These are phyloP conservation scores for Phytophthora hibernalis DNA, from an alignment of 352 stramenopile genomes.

Conservation along the genomic window DNA sequence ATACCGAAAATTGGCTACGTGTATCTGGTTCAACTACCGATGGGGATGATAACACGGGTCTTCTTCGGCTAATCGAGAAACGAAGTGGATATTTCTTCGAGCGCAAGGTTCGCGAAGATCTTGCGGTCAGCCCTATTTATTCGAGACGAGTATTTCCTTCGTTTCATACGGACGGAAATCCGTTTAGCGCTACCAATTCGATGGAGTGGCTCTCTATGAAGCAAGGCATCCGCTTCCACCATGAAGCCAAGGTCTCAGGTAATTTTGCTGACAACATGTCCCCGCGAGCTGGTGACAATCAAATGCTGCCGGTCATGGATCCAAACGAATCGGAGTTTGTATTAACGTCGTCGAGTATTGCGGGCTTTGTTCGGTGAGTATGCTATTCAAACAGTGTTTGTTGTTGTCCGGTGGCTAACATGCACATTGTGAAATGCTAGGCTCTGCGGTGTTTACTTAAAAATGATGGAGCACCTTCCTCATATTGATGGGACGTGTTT, in stretches of 20 bases:
- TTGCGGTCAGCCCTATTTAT: slow-evolving; percentile 67
- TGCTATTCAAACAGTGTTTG: neutral
- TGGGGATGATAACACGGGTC: slow-evolving; percentile 49
- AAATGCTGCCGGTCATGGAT: slow-evolving; percentile 36
- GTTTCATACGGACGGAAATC: slow-evolving; percentile 66
- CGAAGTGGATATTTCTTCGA: slow-evolving; percentile 77
- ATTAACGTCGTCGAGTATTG: slow-evolving; percentile 74
- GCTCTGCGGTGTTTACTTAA: slow-evolving; percentile 84
- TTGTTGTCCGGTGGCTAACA: neutral
- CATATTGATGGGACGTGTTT: slow-evolving; percentile 77
- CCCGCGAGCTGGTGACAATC: slow-evolving; percentile 22
- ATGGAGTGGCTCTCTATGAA: slow-evolving; percentile 66
- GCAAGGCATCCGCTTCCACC: slow-evolving; percentile 61
- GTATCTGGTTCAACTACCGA: slow-evolving; percentile 60
- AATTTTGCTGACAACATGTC: slow-evolving; percentile 16
- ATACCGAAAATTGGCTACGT: slow-evolving; percentile 87
- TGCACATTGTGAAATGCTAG: slow-evolving; percentile 33
- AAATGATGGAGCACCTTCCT: slow-evolving; percentile 88
- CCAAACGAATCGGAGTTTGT: slow-evolving; percentile 67
- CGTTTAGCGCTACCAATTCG: slow-evolving; percentile 61
- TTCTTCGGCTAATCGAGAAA: slow-evolving; percentile 79
- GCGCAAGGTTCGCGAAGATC: slow-evolving; percentile 49
- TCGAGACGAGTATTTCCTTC: slow-evolving; percentile 71
- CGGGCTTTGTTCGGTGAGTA: slow-evolving; percentile 73
- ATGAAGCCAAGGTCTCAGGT: slow-evolving; percentile 27